Evolutionary conservation across 2,329 filamentous ascomycete species (phyloP), one percentile per base, ranked within the genome.

Genomic region (Pseudogymnoascus sp.): DNA sequence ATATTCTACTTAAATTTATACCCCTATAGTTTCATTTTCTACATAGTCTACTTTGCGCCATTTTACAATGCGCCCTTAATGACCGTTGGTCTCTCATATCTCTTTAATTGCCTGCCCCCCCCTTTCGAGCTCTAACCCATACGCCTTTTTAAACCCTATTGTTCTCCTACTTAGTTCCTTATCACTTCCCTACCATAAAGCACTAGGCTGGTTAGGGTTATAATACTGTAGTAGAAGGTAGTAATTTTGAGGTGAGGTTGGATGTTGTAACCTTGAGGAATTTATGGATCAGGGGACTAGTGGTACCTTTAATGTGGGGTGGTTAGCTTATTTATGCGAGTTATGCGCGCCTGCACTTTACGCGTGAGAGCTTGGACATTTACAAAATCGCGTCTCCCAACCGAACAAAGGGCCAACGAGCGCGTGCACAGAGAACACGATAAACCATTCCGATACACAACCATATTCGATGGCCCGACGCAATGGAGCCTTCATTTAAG

Each of bases 321-420:
- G 5, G 43, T 21, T 48, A 48, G 43, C 43, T 48, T 10, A 6
- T n/a, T 25, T 48, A 25, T 25, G 21, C 21, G 43, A 48, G 43
- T 25, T 25, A 25, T 48, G 43, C 43, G 14, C 8, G 45, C 3
- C 3, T 7, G 48, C 48, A 57, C 51, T 57, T 57, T 57, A 57
- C 51, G 51, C 51, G 51, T 57, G 51, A 25, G n/a, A 34, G 51
- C 51, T 34, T 34, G 51, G 51, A 57, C 51, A 19, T 14, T 57
- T 31, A 19, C 51, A 57, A 57, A 34, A 34, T 57, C 48, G 48
- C n/a, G 48, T 34, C 48, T 57, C n/a, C 51, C 51, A 57, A 57
- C 51, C 25, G 51, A 57, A 34, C 51, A 57, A 28, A 19, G 28
- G 8, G n/a, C 25, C 48, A 31, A 57, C 25, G 8, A 11, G 5